These are phyloP conservation scores for Phyllosticta paracitricarpa DNA, from an alignment of 2,329 filamentous ascomycete species.

Conservation along the genomic window DNA sequence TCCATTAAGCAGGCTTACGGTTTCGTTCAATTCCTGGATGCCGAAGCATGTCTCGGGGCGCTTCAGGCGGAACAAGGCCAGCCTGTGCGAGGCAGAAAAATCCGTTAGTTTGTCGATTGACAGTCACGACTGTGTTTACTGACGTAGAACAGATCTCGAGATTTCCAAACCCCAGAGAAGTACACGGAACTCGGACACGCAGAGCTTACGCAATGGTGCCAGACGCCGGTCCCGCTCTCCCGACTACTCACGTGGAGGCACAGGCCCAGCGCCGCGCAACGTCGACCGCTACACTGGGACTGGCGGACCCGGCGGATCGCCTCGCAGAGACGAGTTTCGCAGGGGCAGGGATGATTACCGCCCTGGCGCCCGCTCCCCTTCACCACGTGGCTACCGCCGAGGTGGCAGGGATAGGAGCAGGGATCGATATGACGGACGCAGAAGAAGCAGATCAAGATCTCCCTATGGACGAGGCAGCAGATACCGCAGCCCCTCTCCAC, in stretches of 20 bases:
- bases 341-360: conserved; percentile 56
- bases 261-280: conserved; percentile 33
- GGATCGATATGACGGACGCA: conserved; percentile 42
- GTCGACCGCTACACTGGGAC: conserved; percentile 27
- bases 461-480: conserved; percentile 55
- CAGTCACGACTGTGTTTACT: conserved; percentile 14
- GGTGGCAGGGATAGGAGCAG: conserved; percentile 26
- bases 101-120: conserved; percentile 56
- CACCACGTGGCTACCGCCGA: conserved; percentile 28
- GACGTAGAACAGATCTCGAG: conserved; percentile 59
- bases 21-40: conserved; percentile 85
- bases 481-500: conserved; percentile 60
- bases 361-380: conserved; percentile 32
- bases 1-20: conserved; percentile 95
- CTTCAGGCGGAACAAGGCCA: conserved; percentile 70
- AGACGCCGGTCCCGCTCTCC: conserved; percentile 53
- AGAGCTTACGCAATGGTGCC: conserved; percentile 26
- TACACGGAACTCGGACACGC: conserved; percentile 45
- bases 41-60: conserved; percentile 62
- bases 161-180: conserved; percentile 82
- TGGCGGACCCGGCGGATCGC: conserved; percentile 24
- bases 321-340: conserved; percentile 37
- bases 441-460: conserved; percentile 56
- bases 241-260: conserved; percentile 42
- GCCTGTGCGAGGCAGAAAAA: conserved; percentile 78